A percentile compares a stretch with the other conserved stretches of the same genome.
Conservation (phyloP, 225 moss, liverwort and hornwort species). For the Pleurozium schreberi region DNA sequence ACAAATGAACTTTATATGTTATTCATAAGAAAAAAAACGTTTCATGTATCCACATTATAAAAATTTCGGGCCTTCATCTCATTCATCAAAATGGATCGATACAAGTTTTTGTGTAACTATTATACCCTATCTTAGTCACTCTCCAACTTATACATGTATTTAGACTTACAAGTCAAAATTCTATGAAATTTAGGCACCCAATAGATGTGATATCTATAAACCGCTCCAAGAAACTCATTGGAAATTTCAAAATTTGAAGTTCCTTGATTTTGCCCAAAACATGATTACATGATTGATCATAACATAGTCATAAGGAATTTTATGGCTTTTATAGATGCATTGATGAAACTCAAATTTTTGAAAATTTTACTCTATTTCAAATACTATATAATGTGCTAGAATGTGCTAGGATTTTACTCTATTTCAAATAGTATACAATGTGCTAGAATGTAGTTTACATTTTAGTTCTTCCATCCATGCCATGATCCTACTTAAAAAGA, state of each 20-base stretch:
- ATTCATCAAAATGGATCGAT: not conserved
- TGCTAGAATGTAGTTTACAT: not conserved
- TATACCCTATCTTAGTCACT: too few relatives aligned
- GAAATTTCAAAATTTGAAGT: not conserved
- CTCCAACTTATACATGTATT: not conserved
- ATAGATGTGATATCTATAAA: not conserved
- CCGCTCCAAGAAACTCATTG: not conserved
- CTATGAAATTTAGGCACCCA: not conserved
- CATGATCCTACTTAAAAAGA: not conserved
- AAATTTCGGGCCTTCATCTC: not conserved
- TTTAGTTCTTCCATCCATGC: not conserved
- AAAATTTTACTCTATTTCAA: not conserved
- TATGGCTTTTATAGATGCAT: not conserved
- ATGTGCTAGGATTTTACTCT: not conserved
- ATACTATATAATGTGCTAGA: not conserved
- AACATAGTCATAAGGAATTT: not conserved
- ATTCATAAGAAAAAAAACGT: accelerated
- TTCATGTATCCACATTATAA: not conserved
- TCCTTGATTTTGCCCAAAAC: not conserved
- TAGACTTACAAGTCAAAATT: not conserved
- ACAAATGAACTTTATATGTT: not conserved
- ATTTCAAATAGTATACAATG: not conserved
- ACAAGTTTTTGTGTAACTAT: not conserved
- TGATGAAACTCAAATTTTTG: not conserved
- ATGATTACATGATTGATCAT: not conserved